Evolutionary conservation across 768 basidiomycete species (phyloP).

Genomic region (Phaffia australis): DNA sequence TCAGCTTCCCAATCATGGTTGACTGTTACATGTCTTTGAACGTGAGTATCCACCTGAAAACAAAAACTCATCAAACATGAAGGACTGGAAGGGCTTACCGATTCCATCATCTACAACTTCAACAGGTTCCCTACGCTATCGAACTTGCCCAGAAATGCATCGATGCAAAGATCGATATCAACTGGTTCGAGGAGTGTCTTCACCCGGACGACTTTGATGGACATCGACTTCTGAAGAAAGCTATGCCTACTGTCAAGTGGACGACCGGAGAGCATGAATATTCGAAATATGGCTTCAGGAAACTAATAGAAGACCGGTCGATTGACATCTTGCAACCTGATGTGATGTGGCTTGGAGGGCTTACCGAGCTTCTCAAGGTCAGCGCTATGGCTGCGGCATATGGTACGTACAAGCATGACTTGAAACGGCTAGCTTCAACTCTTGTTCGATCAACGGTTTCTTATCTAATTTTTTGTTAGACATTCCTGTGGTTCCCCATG

Average conservation of each 20-base stretch:
- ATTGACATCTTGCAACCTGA: slow-evolving; percentile 42
- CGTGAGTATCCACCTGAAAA: background rate
- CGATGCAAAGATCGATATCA: slow-evolving; percentile 39
- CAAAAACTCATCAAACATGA: background rate
- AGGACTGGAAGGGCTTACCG: background rate
- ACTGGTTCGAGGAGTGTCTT: slow-evolving; percentile 40
- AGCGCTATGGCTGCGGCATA: slow-evolving; percentile 33
- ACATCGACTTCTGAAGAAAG: slow-evolving; percentile 34
- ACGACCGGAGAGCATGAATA: slow-evolving; percentile 43
- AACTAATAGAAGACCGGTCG: slow-evolving; percentile 39
- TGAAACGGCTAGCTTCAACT: no score
- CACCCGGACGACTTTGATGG: slow-evolving; percentile 9
- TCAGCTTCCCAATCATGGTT: slow-evolving; percentile 39
- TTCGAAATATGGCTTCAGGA: slow-evolving; percentile 37
- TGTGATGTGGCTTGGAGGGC: slow-evolving; percentile 33
- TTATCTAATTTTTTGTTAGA: slow-evolving; percentile 25
- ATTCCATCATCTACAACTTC: slow-evolving; percentile 5
- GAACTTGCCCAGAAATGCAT: slow-evolving; percentile 35
- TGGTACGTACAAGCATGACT: slow-evolving; percentile 21
- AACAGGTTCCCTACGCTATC: slow-evolving; percentile 36
- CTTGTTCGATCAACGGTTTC: background rate
- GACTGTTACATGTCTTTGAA: slow-evolving; percentile 38
- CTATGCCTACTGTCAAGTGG: slow-evolving; percentile 38
- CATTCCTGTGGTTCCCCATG: slow-evolving; percentile 46
- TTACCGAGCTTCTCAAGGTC: slow-evolving; percentile 40